Conservation (phyloP, 129 eudicot species). For the Centaurea solstitialis region DNA sequence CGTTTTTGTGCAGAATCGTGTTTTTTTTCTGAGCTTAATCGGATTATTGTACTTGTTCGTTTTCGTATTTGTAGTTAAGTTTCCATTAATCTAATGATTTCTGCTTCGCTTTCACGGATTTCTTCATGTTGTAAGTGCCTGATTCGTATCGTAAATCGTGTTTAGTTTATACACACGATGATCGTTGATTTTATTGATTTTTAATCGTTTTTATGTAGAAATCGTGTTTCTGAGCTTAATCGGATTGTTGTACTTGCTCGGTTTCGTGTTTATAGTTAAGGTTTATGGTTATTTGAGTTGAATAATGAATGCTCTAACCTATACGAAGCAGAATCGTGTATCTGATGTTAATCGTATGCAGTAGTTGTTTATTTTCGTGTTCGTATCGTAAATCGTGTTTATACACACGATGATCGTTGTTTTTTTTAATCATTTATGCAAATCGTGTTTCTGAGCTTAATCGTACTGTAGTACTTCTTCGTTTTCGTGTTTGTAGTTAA, state of each 20-base stretch:
- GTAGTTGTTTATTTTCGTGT: not conserved
- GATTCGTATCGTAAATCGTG: conserved; percentile 9
- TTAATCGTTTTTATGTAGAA: conserved; percentile 2
- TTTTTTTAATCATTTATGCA: not conserved
- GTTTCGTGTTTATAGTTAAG: too few species aligned
- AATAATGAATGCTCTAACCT: too few species aligned
- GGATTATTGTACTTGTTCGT: not conserved
- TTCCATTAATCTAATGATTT: too few species aligned
- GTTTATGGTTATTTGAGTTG: too few species aligned
- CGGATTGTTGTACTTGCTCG: too few species aligned
- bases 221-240: not conserved
- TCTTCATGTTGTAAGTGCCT: not conserved
- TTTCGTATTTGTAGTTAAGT: not conserved
- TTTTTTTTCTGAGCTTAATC: not conserved
- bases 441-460: not conserved
- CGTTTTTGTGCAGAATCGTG: not conserved
- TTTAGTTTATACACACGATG: not conserved
- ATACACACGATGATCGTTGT: not conserved
- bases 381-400: conserved; percentile 7
- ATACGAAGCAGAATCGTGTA: not conserved
- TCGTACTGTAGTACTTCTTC: too few species aligned
- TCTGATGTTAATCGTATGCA: not conserved
- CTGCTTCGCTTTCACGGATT: not conserved
- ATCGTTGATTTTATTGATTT: not conserved
- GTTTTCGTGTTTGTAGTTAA: too few species aligned